A percentile compares a stretch with the other conserved stretches of the same genome.
Evolutionary conservation across 208 protist species (phyloP).

Genomic region (Leishmania gerbilli): DNA sequence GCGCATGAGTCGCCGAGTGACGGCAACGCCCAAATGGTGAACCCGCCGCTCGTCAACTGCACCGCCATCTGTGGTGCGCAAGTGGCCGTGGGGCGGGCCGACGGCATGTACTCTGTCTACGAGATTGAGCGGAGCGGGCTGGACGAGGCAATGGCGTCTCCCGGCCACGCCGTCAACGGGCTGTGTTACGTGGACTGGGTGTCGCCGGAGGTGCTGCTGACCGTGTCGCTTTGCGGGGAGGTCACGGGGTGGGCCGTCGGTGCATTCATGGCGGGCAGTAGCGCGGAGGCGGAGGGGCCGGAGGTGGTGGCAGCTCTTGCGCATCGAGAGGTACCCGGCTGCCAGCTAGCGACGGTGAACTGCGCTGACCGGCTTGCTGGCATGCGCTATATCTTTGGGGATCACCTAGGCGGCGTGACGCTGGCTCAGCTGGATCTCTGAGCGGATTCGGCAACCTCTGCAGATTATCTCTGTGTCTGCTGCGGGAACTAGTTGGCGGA

Average conservation of each 20-base stretch:
- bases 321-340: constrained; percentile 47
- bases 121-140: constrained; percentile 28
- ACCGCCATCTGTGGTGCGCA: constrained; percentile 31
- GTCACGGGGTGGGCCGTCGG: constrained; percentile 74
- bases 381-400: constrained; percentile 27
- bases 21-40: constrained; percentile 50
- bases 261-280: constrained; percentile 25
- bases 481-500: not conserved
- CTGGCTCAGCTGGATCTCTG: constrained; percentile 17
- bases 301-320: constrained; percentile 43
- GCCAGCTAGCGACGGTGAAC: constrained; percentile 41
- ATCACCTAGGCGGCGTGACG: constrained; percentile 20
- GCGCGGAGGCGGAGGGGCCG: constrained; percentile 37
- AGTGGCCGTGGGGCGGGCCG: constrained; percentile 58
- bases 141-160: constrained; percentile 38
- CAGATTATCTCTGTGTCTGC: not conserved
- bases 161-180: constrained; percentile 70
- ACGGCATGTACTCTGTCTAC: constrained; percentile 70
- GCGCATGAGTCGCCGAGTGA: not conserved
- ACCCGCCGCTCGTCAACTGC: constrained; percentile 73
- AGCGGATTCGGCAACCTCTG: not conserved
- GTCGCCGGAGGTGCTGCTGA: constrained; percentile 41
- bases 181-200: constrained; percentile 66
- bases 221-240: constrained; percentile 73
- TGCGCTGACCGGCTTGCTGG: constrained; percentile 30